Evolutionary conservation across 768 basidiomycete genomes (phyloP).

Genomic region (Termitomyces sp.): DNA sequence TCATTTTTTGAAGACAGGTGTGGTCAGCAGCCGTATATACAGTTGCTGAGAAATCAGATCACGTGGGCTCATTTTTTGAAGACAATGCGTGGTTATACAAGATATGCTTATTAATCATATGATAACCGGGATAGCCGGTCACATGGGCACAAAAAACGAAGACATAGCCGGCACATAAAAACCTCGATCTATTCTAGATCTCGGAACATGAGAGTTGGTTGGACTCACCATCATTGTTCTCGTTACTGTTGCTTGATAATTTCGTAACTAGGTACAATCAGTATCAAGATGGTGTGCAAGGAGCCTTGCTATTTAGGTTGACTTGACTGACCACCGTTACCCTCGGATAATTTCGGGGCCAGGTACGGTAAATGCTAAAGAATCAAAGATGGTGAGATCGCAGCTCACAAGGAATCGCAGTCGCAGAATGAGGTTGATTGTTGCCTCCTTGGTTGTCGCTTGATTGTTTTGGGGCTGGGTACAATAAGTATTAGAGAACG

Average conservation of each 20-base stretch:
- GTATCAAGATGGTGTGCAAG: neutral
- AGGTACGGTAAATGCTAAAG: neutral
- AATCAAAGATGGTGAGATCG: neutral
- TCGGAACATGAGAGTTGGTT: neutral
- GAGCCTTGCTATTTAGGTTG: neutral
- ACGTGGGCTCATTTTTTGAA: too few relatives aligned
- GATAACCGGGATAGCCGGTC: too few relatives aligned
- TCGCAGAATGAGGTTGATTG: neutral
- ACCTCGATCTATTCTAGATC: too few relatives aligned
- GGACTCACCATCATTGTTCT: neutral
- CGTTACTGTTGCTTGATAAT: neutral
- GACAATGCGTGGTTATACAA: too few relatives aligned
- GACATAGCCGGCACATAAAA: too few relatives aligned
- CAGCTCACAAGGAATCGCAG: neutral
- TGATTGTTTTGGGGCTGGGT: neutral
- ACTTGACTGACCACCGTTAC: too few relatives aligned
- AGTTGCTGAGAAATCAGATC: too few relatives aligned
- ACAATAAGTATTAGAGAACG: neutral
- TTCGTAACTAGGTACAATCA: neutral
- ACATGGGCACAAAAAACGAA: too few relatives aligned
- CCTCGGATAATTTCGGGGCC: neutral
- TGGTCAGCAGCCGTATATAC: too few relatives aligned
- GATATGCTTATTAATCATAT: too few relatives aligned
- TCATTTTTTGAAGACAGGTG: too few relatives aligned
- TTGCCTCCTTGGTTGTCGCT: neutral